Evolutionary conservation across 441 rosid species (phyloP).

Genomic region (Mallotus repandus): DNA sequence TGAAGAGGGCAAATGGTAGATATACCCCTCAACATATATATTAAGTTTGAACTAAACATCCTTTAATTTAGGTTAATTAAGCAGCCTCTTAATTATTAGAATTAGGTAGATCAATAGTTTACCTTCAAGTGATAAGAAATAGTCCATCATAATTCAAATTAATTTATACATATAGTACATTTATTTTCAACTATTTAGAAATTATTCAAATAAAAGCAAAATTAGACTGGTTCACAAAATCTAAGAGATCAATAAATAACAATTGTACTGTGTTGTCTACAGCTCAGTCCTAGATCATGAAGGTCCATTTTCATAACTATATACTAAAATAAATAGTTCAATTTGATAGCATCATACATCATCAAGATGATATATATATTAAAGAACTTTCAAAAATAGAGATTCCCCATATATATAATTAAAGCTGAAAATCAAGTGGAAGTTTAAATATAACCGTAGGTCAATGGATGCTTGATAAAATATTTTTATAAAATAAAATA

Average conservation of each 20-base stretch:
- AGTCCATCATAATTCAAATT: neutral
- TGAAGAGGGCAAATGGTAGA: no score
- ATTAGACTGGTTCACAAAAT: neutral
- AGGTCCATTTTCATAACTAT: neutral
- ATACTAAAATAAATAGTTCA: neutral
- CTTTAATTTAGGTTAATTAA: no score
- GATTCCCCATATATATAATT: neutral
- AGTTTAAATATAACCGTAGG: neutral
- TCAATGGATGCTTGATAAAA: neutral
- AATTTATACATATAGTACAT: no score
- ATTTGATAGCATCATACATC: no score
- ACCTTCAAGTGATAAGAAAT: neutral
- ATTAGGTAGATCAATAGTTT: neutral
- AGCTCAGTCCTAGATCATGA: neutral
- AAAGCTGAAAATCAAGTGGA: neutral
- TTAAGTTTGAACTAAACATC: no score
- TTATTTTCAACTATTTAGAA: neutral
- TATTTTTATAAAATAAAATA: neutral
- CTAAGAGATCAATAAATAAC: conserved; percentile 3
- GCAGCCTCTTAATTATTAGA: neutral
- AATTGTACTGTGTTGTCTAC: neutral
- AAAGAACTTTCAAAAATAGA: no score
- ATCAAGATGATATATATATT: no score
- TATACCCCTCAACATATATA: no score
- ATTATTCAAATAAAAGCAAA: neutral